Conservation (phyloP, 1,139 yeast genomes). For the Candida sojae region DNA sequence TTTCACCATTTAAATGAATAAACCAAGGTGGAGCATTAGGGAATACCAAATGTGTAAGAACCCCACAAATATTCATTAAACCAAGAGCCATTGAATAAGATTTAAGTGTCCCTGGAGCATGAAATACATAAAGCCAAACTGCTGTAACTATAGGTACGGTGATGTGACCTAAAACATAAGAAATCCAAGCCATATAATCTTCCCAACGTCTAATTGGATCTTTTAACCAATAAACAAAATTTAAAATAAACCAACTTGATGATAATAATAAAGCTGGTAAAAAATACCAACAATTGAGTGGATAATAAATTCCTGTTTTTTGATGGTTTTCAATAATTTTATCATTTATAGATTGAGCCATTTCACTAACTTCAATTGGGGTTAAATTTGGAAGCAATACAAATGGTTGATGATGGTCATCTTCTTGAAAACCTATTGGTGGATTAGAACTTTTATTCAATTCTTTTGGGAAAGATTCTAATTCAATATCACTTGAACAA, state of each 20-base stretch:
- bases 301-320: constrained; percentile 13
- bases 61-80: constrained; percentile 59
- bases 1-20: constrained; percentile 58
- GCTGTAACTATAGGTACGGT: constrained; percentile 63
- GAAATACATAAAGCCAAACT: constrained; percentile 66
- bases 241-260: constrained; percentile 41
- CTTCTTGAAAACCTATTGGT: constrained; percentile 11
- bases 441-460: not conserved
- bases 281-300: constrained; percentile 23
- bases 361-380: constrained; percentile 4
- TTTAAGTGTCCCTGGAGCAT: constrained; percentile 59
- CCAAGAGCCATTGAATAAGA: constrained; percentile 57
- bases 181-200: constrained; percentile 60
- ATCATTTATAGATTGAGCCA: constrained; percentile 12
- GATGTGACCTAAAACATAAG: constrained; percentile 62
- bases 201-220: constrained; percentile 31
- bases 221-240: constrained; percentile 35
- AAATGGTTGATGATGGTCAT: constrained; percentile 1
- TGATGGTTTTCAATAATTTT: constrained; percentile 9
- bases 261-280: constrained; percentile 32
- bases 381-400: constrained; percentile 8
- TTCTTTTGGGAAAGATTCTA: constrained; percentile 9
- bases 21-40: constrained; percentile 80
- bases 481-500: constrained; percentile 6
- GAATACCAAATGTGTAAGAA: constrained; percentile 56